Conservation (phyloP, 1,284 basidiomycete genomes). For the Caloboletus firmus region DNA sequence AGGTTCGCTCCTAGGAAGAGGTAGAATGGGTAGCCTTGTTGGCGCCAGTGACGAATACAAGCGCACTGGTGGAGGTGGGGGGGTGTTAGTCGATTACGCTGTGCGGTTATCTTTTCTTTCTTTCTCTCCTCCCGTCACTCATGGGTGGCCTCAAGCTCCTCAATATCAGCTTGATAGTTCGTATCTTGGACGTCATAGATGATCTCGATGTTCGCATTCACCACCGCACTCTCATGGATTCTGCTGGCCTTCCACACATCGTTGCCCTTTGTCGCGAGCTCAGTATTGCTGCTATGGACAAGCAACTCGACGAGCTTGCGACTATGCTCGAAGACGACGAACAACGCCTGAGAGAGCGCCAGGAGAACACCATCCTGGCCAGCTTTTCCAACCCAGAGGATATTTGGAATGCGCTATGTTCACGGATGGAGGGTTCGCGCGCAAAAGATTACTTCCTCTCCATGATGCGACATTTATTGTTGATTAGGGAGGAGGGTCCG, state of each 20-base stretch:
- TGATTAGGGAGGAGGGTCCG: constrained; percentile 88
- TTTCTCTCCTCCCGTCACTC: constrained; percentile 10
- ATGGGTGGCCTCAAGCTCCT: constrained; percentile 45
- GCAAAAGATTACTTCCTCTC: constrained; percentile 89
- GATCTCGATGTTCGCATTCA: constrained; percentile 85
- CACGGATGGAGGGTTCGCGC: constrained; percentile 72
- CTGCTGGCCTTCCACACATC: constrained; percentile 78
- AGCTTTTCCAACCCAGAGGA: constrained; percentile 84
- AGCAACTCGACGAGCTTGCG: constrained; percentile 69
- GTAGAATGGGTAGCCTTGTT: constrained; percentile 93
- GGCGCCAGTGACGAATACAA: constrained; percentile 91
- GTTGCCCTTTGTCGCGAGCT: constrained; percentile 73
- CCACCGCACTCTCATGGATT: constrained; percentile 86
- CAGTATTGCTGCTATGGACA: constrained; percentile 63
- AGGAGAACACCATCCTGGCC: constrained; percentile 76
- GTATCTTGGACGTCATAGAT: constrained; percentile 61
- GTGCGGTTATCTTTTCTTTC: constrained; percentile 48
- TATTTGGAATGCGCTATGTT: constrained; percentile 80
- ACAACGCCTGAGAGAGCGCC: constrained; percentile 69
- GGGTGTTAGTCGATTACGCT: constrained; percentile 79
- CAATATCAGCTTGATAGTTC: constrained; percentile 72
- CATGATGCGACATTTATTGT: constrained; percentile 88
- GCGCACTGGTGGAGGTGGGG: constrained; percentile 62
- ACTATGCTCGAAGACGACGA: constrained; percentile 78
- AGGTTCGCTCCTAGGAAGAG: constrained; percentile 76